These are phyloP conservation scores for Tuber umbilicatum DNA, from an alignment of 495 filamentous ascomycete species.

Conservation along the genomic window DNA sequence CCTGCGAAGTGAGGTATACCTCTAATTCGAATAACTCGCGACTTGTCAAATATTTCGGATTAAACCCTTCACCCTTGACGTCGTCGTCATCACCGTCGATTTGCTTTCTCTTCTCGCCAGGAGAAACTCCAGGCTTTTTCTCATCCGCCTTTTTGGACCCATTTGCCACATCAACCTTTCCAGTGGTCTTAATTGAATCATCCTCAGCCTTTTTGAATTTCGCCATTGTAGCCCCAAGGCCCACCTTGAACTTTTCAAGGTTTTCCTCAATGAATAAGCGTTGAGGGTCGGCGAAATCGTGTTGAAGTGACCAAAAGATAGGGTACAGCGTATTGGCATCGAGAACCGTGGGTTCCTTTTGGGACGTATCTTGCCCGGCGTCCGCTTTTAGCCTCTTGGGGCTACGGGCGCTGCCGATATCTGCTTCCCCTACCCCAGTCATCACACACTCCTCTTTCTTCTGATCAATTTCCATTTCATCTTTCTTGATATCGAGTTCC, in stretches of 20 bases:
- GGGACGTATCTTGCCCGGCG: slow-evolving; percentile 44
- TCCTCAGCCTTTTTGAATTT: slow-evolving; percentile 73
- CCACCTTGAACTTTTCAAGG: slow-evolving; percentile 68
- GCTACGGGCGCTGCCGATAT: slow-evolving; percentile 42
- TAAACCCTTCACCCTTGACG: slow-evolving; percentile 68
- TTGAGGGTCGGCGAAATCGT: slow-evolving; percentile 83
- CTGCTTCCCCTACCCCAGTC: slow-evolving; percentile 40
- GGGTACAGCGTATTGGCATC: slow-evolving; percentile 74
- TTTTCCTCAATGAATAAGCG: slow-evolving; percentile 64
- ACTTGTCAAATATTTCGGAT: slow-evolving; percentile 94
- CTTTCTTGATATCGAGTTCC: slow-evolving; percentile 49
- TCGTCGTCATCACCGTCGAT: slow-evolving; percentile 55
- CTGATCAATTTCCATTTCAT: slow-evolving; percentile 23
- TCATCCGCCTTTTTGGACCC: slow-evolving; percentile 50
- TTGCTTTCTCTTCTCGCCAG: slow-evolving; percentile 67
- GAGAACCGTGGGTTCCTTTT: slow-evolving; percentile 45
- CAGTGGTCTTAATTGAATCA: slow-evolving; percentile 45
- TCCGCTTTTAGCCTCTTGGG: slow-evolving; percentile 49
- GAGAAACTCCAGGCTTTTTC: slow-evolving; percentile 47
- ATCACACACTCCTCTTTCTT: slow-evolving; percentile 17
- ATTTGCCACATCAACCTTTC: slow-evolving; percentile 41
- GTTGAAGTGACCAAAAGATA: slow-evolving; percentile 88
- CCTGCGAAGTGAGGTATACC: slow-evolving; percentile 47
- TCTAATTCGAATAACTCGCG: slow-evolving; percentile 92
- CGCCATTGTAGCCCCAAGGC: slow-evolving; percentile 67